These are phyloP conservation scores for Emmonsia crescens DNA, from an alignment of 2,329 filamentous ascomycete species.

Conservation along the genomic window DNA sequence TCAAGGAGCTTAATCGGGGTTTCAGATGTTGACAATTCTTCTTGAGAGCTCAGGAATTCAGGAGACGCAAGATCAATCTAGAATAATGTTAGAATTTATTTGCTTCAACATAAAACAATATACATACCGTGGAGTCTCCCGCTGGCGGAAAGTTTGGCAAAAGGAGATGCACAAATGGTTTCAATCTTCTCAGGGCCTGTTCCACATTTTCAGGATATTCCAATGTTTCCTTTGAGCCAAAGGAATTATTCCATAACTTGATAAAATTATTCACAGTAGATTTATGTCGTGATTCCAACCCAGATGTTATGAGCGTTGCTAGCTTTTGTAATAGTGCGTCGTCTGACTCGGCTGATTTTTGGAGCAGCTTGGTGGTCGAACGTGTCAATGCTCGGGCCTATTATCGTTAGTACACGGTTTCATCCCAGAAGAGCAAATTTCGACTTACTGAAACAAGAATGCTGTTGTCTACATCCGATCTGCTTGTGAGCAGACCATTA, in stretches of 20 bases:
- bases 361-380: slow-evolving; percentile 23
- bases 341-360: slow-evolving; percentile 20
- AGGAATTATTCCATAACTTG: slow-evolving; percentile 59
- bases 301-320: slow-evolving; percentile 41
- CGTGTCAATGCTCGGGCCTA: slow-evolving; percentile 26
- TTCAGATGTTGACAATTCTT: slow-evolving; percentile 30
- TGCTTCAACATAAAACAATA: neutral
- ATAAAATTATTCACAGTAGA: slow-evolving; percentile 43
- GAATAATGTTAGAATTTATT: slow-evolving; percentile 4
- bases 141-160: slow-evolving; percentile 39
- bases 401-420: slow-evolving; percentile 14
- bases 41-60: slow-evolving; percentile 40
- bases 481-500: slow-evolving; percentile 18
- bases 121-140: slow-evolving; percentile 23
- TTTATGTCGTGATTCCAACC: slow-evolving; percentile 43
- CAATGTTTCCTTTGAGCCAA: slow-evolving; percentile 48
- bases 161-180: slow-evolving; percentile 42
- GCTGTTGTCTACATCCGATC: slow-evolving; percentile 21
- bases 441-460: slow-evolving; percentile 27
- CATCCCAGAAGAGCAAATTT: slow-evolving; percentile 1
- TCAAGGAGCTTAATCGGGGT: neutral
- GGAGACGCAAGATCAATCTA: slow-evolving; percentile 12
- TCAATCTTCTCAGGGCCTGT: slow-evolving; percentile 49
- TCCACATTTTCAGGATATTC: slow-evolving; percentile 57
- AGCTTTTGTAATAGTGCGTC: slow-evolving; percentile 39